These are phyloP conservation scores for Patellifolia procumbens DNA, from an alignment of 179 eudicot genomes.

Conservation along the genomic window DNA sequence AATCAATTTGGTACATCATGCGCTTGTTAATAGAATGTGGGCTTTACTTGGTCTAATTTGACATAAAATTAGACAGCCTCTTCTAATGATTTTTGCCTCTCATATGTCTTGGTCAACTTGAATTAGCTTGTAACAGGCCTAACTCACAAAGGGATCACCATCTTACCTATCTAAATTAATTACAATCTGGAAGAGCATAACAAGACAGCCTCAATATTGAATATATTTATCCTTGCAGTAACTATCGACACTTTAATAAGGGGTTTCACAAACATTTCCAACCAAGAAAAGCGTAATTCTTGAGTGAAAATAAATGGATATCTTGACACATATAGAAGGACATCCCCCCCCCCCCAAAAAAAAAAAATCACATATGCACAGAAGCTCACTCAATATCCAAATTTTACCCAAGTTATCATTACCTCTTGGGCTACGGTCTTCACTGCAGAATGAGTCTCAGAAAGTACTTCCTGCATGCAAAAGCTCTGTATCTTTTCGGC, in stretches of 20 bases:
- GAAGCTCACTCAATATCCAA: constrained; percentile 7
- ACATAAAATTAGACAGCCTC: too few species aligned
- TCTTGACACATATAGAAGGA: not conserved
- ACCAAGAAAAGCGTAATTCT: not conserved
- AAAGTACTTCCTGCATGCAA: constrained; percentile 98
- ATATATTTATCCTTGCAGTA: not conserved
- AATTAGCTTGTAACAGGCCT: not conserved
- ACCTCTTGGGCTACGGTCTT: constrained; percentile 77
- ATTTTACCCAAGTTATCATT: constrained; percentile 19
- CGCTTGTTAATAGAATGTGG: too few species aligned
- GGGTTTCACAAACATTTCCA: constrained; percentile 9
- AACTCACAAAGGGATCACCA: not conserved
- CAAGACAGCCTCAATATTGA: not conserved
- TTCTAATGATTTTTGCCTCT: too few species aligned
- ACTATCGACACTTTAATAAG: not conserved
- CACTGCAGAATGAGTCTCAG: constrained; percentile 78
- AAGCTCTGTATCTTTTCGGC: constrained; percentile 97
- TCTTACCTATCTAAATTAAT: not conserved
- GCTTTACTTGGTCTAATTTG: too few species aligned
- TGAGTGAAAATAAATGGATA: not conserved
- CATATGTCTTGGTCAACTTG: not conserved
- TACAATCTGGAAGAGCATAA: not conserved
- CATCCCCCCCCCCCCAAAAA: too few species aligned
- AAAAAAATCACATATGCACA: not conserved
- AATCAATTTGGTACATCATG: too few species aligned